Percentiles rank a stretch among this genome's conserved stretches.
These are phyloP conservation scores for Yamadazyma philogaea DNA, from an alignment of 805 yeast genomes.

Conservation along the genomic window DNA sequence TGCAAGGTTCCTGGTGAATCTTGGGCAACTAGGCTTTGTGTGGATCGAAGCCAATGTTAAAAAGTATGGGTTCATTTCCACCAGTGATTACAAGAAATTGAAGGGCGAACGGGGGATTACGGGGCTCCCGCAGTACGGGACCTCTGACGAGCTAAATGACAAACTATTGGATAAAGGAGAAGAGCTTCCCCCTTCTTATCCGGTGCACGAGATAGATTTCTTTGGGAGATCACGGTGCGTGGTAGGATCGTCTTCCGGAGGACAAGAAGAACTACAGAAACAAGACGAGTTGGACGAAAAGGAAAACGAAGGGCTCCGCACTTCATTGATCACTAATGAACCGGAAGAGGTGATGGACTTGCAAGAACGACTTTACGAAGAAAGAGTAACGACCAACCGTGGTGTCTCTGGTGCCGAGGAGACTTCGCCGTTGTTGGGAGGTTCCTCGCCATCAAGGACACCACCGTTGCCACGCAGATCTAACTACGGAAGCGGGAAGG, in stretches of 20 bases:
- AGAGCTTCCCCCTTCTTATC: constrained; percentile 68
- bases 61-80: constrained; percentile 54
- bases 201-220: constrained; percentile 59
- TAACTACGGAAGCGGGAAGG: constrained; percentile 2
- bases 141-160: constrained; percentile 36
- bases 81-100: constrained; percentile 36
- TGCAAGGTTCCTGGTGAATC: constrained; percentile 40
- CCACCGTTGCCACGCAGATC: background rate
- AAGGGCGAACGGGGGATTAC: constrained; percentile 39
- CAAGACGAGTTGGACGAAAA: constrained; percentile 14
- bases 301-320: background rate
- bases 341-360: constrained; percentile 36
- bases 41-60: constrained; percentile 53
- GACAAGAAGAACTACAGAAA: no score
- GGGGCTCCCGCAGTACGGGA: constrained; percentile 42
- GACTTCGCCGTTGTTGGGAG: constrained; percentile 4
- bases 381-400: constrained; percentile 7
- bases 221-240: constrained; percentile 44
- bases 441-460: background rate
- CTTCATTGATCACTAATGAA: constrained; percentile 21
- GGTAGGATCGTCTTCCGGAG: constrained; percentile 29
- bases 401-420: background rate
- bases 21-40: constrained; percentile 45
- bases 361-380: constrained; percentile 32
- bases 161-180: constrained; percentile 68